These are phyloP conservation scores for Ganoderma sp. DNA, from an alignment of 1,284 basidiomycete species.

Conservation along the genomic window DNA sequence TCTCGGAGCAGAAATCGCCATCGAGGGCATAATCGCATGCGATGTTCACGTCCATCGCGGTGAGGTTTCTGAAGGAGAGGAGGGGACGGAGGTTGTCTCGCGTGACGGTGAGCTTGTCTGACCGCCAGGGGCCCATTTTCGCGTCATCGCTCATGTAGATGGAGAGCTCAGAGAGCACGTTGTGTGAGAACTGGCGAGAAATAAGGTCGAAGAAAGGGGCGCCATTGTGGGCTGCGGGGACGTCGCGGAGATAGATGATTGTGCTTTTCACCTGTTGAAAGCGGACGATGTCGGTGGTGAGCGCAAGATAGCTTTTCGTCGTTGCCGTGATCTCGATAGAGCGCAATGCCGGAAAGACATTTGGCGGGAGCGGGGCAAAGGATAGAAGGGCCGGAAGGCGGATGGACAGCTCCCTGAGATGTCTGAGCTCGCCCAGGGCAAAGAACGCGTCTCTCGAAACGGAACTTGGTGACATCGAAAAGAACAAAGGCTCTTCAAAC, in stretches of 20 bases:
- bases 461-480: neutral
- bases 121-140: neutral
- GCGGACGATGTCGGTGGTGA: neutral
- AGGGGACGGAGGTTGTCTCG: neutral
- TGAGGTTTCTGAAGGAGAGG: neutral
- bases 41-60: neutral
- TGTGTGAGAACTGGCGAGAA: neutral
- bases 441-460: neutral
- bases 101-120: neutral
- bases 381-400: neutral
- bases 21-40: neutral
- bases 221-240: neutral
- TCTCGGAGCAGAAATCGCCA: neutral
- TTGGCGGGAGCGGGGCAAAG: neutral
- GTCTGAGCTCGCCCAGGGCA: neutral
- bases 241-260: neutral
- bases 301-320: neutral
- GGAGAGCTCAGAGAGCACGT: neutral
- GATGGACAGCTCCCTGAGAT: neutral
- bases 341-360: neutral
- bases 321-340: neutral
- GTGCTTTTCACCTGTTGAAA: neutral
- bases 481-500: neutral
- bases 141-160: neutral
- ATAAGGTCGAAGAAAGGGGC: neutral